These are phyloP conservation scores for Colletotrichum paranaense DNA, from an alignment of 2,329 filamentous ascomycete species.

Conservation along the genomic window DNA sequence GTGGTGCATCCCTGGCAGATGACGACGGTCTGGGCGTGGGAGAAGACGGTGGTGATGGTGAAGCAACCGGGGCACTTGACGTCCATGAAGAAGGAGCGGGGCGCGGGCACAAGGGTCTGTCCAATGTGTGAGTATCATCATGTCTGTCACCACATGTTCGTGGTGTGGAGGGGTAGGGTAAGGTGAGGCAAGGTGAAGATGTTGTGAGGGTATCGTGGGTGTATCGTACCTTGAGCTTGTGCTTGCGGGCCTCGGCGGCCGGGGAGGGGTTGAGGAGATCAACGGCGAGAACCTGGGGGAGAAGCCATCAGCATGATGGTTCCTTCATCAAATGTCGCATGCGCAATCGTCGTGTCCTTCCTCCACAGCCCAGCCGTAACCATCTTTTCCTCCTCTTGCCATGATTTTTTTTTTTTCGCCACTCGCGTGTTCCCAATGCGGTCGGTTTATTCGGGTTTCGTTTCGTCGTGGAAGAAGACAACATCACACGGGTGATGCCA, in stretches of 20 bases:
- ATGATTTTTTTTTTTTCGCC: neutral
- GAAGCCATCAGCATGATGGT: constrained; percentile 40
- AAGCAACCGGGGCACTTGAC: constrained; percentile 99
- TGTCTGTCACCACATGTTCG: neutral
- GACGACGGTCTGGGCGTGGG: constrained; percentile 99
- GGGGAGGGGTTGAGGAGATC: constrained; percentile 99
- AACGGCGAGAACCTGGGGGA: constrained; percentile 94
- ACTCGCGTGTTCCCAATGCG: constrained; percentile 34
- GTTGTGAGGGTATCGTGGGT: constrained; percentile 19
- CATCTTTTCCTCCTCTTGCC: constrained; percentile 28
- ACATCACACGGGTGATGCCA: constrained; percentile 28
- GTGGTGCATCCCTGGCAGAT: constrained; percentile 99
- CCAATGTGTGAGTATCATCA: constrained; percentile 35
- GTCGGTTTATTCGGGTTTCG: constrained; percentile 28
- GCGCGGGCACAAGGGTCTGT: constrained; percentile 92
- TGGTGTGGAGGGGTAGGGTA: neutral
- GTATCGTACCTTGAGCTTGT: constrained; percentile 96
- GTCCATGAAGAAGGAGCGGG: constrained; percentile 99
- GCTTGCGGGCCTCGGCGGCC: constrained; percentile 98
- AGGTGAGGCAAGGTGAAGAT: neutral
- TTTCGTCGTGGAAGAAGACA: neutral
- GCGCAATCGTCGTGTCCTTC: constrained; percentile 30
- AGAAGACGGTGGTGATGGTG: constrained; percentile 99
- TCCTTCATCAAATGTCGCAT: constrained; percentile 30
- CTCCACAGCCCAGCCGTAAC: constrained; percentile 27